These are phyloP conservation scores for Chenopodium formosanum DNA, from an alignment of 148 eudicot species.

Conservation along the genomic window DNA sequence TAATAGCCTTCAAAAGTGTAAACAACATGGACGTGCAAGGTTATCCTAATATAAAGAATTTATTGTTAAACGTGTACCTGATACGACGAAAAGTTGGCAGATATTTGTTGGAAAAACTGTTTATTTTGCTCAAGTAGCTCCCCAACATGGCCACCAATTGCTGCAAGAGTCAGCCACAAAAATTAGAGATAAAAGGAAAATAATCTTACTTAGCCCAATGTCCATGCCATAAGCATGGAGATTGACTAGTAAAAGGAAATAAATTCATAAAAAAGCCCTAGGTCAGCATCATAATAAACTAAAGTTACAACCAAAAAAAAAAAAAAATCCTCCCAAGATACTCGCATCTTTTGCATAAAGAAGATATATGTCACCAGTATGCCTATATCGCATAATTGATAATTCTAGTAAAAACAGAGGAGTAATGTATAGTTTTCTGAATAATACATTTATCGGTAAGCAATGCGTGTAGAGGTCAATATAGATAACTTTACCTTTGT, in stretches of 20 bases:
- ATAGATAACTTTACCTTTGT: constrained; percentile 42
- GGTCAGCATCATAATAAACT: background rate
- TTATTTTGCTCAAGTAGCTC: constrained; percentile 89
- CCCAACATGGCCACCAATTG: constrained; percentile 80
- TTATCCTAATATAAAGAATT: background rate
- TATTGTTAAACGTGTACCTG: constrained; percentile 45
- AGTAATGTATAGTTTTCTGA: background rate
- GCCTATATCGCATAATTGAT: background rate
- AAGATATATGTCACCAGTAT: background rate
- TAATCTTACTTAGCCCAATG: background rate
- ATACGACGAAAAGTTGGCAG: constrained; percentile 63
- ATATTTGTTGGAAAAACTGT: constrained; percentile 73
- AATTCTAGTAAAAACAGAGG: background rate
- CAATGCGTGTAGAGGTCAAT: background rate
- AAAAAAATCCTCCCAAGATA: background rate
- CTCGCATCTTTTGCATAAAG: background rate
- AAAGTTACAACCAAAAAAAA: background rate
- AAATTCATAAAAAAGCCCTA: background rate
- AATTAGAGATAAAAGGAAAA: constrained; percentile 1
- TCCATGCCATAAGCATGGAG: constrained; percentile 3
- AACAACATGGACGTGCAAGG: background rate
- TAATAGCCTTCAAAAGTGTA: background rate
- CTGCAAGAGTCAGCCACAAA: constrained; percentile 42
- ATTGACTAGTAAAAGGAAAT: background rate
- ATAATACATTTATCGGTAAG: background rate